Base-by-base conservation (phyloP, 257 asterid species). In the Ehretia macrophylla region DNA sequence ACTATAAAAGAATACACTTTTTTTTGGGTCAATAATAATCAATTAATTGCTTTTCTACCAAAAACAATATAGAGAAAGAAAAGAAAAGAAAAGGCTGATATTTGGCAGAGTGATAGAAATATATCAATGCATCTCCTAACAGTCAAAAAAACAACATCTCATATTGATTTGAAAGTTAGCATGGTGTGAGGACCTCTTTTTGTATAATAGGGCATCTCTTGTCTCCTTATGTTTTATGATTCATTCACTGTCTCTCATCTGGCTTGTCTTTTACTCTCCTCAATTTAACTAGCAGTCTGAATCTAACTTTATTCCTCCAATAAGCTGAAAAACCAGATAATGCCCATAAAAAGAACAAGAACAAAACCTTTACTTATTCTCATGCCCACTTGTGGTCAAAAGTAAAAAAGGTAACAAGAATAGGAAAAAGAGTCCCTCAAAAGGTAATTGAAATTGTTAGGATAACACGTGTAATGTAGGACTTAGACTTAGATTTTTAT, bases 231-330 rank as follows among this genome's bases (percentile, higher is more conserved):
- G 23, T 52, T 52, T 52, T 52, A 16, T 52, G 57, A 20, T 52
- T 52, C 8, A 52, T 52, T 52, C 57, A 51, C 37, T 20, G 35
- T 19, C 32, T 52, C 57, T 52, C 14, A 23, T 19, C 10, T 52
- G 57, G 14, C 57, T 52, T 52, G 57, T 52, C 32, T 1, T 52
- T 52, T 52, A 52, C 57, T 52, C 38, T 32, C 32, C 17, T 52
- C 57, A 52, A 19, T 52, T 52, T 18, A 2, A 19, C 27, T 9
- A 11, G 35, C 32, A 4, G 13, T 51, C 10, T 20, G 56, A 20
- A 51, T 51, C 56, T 27, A 21, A 21, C 57, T 52, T 52, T 52
- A 20, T 52, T 52, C 57, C 56, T 21, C 32, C 37, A 17, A 52
- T 19, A 52, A 52, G 37, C 19, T n/a, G 35, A 27, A 27, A n/a